Evolutionary conservation across 768 basidiomycete genomes (phyloP).

Genomic region (Rhodotorula paludigena): DNA sequence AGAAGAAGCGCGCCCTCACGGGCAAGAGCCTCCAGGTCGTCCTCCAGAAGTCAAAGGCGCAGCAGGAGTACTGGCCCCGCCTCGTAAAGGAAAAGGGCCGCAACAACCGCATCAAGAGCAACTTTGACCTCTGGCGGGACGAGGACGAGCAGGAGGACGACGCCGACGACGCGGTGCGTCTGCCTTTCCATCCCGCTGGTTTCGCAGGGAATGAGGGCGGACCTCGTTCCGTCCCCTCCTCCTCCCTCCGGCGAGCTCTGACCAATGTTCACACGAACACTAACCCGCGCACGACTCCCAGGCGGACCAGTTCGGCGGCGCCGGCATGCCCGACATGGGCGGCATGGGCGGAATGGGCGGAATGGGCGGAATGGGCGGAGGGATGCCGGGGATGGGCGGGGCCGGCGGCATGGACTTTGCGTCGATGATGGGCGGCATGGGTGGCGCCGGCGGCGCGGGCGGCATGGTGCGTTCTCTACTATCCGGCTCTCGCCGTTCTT

Average conservation of each 20-base stretch:
- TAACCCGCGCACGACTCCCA: background rate
- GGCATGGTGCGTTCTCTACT: conserved; percentile 22
- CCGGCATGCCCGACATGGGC: conserved; percentile 37
- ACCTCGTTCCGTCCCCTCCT: too few relatives aligned
- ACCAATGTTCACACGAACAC: too few relatives aligned
- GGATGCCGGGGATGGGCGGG: conserved; percentile 45
- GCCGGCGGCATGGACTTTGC: conserved; percentile 30
- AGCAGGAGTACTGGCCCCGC: conserved; percentile 83
- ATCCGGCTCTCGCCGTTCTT: background rate
- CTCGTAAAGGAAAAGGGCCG: conserved; percentile 80
- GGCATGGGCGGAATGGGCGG: conserved; percentile 38
- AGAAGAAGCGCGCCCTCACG: conserved; percentile 59
- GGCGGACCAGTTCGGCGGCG: conserved; percentile 8
- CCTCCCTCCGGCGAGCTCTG: too few relatives aligned
- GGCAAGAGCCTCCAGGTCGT: conserved; percentile 64
- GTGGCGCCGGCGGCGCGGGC: conserved; percentile 58
- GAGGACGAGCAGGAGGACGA: conserved; percentile 90
- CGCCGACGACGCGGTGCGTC: conserved; percentile 47
- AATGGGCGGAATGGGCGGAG: conserved; percentile 37
- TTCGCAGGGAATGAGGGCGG: too few relatives aligned
- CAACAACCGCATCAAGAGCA: conserved; percentile 59
- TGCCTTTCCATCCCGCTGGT: too few relatives aligned
- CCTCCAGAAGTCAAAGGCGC: conserved; percentile 72
- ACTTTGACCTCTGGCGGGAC: conserved; percentile 66
- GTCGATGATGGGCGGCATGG: conserved; percentile 45